phyloP scores from a whole-genome alignment of 2,329 filamentous ascomycete species.

The Botrytis squamosa region DNA sequence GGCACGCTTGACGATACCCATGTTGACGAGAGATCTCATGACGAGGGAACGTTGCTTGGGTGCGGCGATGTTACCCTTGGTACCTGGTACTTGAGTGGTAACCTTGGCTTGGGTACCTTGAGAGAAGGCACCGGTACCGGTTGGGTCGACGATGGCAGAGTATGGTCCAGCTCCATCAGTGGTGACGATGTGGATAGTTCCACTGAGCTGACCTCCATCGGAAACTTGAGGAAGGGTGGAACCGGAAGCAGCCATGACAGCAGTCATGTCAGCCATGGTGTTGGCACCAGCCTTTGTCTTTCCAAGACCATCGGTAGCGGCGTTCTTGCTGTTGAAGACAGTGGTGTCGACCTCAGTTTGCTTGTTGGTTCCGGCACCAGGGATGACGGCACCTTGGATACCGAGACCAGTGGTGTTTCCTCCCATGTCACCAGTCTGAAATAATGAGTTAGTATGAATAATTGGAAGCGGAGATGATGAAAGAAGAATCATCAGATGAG shows the following conservation, averaged over 20 bases:
- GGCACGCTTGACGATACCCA: slow-evolving; percentile 38
- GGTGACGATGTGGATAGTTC: slow-evolving; percentile 68
- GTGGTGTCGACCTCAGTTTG: slow-evolving; percentile 49
- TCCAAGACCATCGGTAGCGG: slow-evolving; percentile 52
- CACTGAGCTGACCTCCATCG: slow-evolving; percentile 54
- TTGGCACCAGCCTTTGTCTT: slow-evolving; percentile 54
- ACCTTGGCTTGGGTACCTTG: slow-evolving; percentile 55
- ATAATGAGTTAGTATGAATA: slow-evolving; percentile 16
- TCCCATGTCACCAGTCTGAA: slow-evolving; percentile 41
- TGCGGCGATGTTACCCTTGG: slow-evolving; percentile 40
- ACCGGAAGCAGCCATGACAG: slow-evolving; percentile 58
- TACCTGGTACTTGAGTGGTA: slow-evolving; percentile 52
- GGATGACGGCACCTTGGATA: slow-evolving; percentile 45
- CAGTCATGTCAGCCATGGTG: slow-evolving; percentile 57
- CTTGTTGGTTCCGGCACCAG: slow-evolving; percentile 44
- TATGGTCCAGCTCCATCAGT: slow-evolving; percentile 58
- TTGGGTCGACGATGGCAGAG: slow-evolving; percentile 61
- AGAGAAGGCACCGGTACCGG: slow-evolving; percentile 51
- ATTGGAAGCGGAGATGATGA: neutral
- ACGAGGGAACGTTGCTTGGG: slow-evolving; percentile 34
- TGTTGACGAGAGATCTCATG: slow-evolving; percentile 32
- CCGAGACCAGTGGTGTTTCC: slow-evolving; percentile 47
- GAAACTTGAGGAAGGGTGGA: slow-evolving; percentile 57
- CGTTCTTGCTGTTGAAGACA: slow-evolving; percentile 52
- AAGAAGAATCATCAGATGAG: neutral